These are phyloP conservation scores for Sugiyamaella grinbergsii DNA, from an alignment of 1,139 yeast genomes.

Conservation along the genomic window DNA sequence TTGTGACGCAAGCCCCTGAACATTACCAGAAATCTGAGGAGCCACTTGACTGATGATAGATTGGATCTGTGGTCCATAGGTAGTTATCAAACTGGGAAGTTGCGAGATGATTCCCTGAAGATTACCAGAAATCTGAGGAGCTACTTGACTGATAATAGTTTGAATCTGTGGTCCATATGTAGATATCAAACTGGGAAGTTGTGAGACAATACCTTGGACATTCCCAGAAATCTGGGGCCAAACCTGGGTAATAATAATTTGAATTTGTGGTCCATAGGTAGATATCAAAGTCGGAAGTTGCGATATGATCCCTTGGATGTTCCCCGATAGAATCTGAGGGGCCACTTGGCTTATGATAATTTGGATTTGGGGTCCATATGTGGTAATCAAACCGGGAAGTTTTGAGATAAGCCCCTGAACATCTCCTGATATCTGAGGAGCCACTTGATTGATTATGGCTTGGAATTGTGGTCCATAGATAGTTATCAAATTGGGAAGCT, in stretches of 20 bases:
- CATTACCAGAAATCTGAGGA: slow-evolving; percentile 2
- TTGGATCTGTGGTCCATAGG: no score
- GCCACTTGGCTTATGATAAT: background rate
- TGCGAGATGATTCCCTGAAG: background rate
- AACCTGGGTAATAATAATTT: no score
- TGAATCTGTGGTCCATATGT: slow-evolving; percentile 1
- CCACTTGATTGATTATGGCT: no score
- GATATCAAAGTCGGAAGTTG: slow-evolving; percentile 1
- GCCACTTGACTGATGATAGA: no score
- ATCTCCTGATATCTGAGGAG: background rate
- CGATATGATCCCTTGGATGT: slow-evolving; percentile 1
- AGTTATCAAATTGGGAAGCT: background rate
- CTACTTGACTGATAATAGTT: slow-evolving; percentile 6
- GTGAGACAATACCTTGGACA: slow-evolving; percentile 1
- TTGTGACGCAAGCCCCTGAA: background rate
- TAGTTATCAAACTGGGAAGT: background rate
- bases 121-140: no score
- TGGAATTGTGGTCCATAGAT: no score
- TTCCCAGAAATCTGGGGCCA: no score
- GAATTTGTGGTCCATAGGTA: slow-evolving; percentile 1
- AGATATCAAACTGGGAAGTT: background rate
- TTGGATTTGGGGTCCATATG: background rate
- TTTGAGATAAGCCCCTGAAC: background rate
- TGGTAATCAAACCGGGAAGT: background rate
- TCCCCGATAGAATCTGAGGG: no score